Evolutionary conservation across 2,329 filamentous ascomycete genomes (phyloP).

Genomic region (Calonectria pseudoturangicola): DNA sequence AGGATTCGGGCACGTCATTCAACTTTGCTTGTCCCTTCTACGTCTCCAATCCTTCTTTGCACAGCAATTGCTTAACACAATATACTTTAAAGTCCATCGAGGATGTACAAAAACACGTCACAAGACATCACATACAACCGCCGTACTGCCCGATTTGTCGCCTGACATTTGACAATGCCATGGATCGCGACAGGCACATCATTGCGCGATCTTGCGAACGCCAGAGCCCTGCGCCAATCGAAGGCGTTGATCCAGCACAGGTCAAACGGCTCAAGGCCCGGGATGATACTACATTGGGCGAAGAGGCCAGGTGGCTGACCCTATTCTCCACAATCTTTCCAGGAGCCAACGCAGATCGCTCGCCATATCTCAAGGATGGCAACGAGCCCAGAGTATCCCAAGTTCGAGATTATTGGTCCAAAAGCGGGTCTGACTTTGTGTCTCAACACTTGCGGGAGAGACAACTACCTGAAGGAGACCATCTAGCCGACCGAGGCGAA

Average conservation of each 20-base stretch:
- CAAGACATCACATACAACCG: neutral
- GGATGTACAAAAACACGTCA: neutral
- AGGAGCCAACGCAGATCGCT: neutral
- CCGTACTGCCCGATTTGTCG: neutral
- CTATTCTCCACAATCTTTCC: neutral
- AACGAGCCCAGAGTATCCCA: neutral
- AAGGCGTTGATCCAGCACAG: neutral
- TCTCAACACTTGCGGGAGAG: neutral
- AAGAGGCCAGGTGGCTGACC: neutral
- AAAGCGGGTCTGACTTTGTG: neutral
- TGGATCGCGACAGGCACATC: neutral
- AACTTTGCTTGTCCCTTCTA: conserved; percentile 1
- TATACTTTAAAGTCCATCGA: neutral
- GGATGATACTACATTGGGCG: neutral
- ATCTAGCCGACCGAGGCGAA: neutral
- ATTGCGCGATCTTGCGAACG: neutral
- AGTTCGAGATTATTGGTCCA: neutral
- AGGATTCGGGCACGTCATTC: neutral
- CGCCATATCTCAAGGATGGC: conserved; percentile 1
- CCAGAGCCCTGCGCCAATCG: neutral
- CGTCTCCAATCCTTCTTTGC: neutral
- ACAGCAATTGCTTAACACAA: neutral
- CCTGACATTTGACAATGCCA: neutral
- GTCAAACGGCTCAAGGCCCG: neutral
- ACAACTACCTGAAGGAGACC: neutral